These are phyloP conservation scores for Candida pseudoviswanathii DNA, from an alignment of 1,139 yeast species.

Conservation along the genomic window DNA sequence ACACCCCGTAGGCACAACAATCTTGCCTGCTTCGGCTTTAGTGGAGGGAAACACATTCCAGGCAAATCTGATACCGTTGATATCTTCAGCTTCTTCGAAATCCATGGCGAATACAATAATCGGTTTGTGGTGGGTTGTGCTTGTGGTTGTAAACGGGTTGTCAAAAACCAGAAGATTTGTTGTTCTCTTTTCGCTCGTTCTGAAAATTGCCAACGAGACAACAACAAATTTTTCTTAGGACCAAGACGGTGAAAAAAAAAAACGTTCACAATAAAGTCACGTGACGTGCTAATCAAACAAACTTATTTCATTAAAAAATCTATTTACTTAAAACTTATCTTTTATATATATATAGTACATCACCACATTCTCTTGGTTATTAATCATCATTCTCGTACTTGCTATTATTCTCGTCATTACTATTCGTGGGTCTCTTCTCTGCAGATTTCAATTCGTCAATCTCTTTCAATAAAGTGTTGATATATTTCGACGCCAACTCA, in stretches of 20 bases:
- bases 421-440: background rate
- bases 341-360: background rate
- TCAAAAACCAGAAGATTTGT: background rate
- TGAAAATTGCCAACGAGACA: conserved; percentile 4
- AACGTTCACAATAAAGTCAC: background rate
- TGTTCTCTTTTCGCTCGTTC: conserved; percentile 5
- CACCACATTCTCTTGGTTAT: background rate
- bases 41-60: conserved; percentile 75
- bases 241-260: background rate
- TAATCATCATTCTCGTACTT: background rate
- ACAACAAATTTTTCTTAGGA: conserved; percentile 1
- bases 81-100: conserved; percentile 53
- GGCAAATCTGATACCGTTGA: conserved; percentile 52
- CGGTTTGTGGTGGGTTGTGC: background rate
- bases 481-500: conserved; percentile 79
- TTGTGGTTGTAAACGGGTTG: background rate
- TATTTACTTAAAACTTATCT: background rate
- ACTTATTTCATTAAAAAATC: background rate
- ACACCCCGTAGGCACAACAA: conserved; percentile 94
- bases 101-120: conserved; percentile 36
- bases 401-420: background rate
- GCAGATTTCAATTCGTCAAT: conserved; percentile 11
- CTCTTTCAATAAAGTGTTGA: conserved; percentile 43
- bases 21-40: conserved; percentile 85
- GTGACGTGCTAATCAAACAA: background rate